Conservation (phyloP, 108 stramenopile genomes). For the Hondaea fermentalgiana region DNA sequence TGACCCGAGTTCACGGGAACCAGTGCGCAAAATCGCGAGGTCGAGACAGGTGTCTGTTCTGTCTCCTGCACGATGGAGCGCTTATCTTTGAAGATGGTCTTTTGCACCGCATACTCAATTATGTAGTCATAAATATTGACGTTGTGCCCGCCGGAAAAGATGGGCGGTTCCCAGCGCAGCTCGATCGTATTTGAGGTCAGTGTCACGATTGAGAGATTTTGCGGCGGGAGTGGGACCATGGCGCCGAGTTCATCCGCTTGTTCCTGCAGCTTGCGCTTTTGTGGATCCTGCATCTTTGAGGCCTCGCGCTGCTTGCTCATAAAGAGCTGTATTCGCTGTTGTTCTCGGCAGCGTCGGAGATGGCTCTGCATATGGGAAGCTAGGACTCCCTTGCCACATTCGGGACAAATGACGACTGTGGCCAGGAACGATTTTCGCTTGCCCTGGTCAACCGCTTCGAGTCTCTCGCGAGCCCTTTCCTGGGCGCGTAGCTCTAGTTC, state of each 20-base stretch:
- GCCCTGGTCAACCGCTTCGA: neutral
- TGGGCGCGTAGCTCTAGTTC: neutral
- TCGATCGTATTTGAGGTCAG: neutral
- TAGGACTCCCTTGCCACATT: neutral
- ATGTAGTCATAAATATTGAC: neutral
- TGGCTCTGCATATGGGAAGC: neutral
- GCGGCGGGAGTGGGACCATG: neutral
- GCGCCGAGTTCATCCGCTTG: neutral
- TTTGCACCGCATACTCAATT: neutral
- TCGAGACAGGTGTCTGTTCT: neutral
- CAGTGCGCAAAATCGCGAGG: neutral
- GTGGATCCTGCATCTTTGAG: neutral
- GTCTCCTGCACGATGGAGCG: neutral
- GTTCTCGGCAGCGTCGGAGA: neutral
- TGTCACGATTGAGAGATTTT: neutral
- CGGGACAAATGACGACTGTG: neutral
- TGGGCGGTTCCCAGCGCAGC: neutral
- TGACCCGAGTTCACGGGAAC: neutral
- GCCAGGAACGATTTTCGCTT: neutral
- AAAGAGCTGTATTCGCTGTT: neutral
- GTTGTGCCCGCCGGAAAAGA: neutral
- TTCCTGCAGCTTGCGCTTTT: neutral
- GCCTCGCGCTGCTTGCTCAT: neutral
- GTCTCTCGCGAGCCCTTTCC: neutral
- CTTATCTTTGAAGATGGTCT: neutral